Evolutionary conservation across 108 stramenopile genomes (phyloP).

Genomic region (Pelagomonas calceolata): DNA sequence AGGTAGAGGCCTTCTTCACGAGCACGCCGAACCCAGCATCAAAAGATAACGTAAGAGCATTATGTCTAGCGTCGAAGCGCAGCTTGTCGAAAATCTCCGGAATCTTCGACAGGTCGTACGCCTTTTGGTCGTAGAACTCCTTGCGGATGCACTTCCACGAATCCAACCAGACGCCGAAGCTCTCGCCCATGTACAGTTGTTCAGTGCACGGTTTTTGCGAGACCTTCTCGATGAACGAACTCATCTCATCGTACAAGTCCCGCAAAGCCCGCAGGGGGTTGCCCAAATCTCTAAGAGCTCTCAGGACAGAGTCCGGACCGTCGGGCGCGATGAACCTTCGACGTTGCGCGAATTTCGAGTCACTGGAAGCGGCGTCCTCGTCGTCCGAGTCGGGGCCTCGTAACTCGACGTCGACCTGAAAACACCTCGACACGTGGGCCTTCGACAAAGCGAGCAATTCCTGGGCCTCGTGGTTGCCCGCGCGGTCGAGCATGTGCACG

Average conservation of each 20-base stretch:
- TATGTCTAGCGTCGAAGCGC: constrained; percentile 15
- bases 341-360: neutral
- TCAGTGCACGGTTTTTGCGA: constrained; percentile 64
- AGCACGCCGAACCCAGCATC: constrained; percentile 72
- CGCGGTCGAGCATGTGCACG: constrained; percentile 84
- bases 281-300: constrained; percentile 62
- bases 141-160: constrained; percentile 66
- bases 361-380: constrained; percentile 39
- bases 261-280: constrained; percentile 59
- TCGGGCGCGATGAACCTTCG: constrained; percentile 61
- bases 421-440: constrained; percentile 53
- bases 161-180: constrained; percentile 64
- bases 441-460: constrained; percentile 71
- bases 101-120: constrained; percentile 56
- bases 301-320: constrained; percentile 52
- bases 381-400: constrained; percentile 31
- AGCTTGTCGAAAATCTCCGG: constrained; percentile 57
- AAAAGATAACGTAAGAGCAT: constrained; percentile 59
- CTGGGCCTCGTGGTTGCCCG: constrained; percentile 87
- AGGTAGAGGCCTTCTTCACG: constrained; percentile 68
- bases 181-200: constrained; percentile 83
- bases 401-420: constrained; percentile 71
- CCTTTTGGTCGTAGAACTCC: constrained; percentile 4
- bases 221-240: constrained; percentile 66
- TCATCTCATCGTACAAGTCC: constrained; percentile 57